These are phyloP conservation scores for Draba incana DNA, from an alignment of 345 rosid species.

Conservation along the genomic window DNA sequence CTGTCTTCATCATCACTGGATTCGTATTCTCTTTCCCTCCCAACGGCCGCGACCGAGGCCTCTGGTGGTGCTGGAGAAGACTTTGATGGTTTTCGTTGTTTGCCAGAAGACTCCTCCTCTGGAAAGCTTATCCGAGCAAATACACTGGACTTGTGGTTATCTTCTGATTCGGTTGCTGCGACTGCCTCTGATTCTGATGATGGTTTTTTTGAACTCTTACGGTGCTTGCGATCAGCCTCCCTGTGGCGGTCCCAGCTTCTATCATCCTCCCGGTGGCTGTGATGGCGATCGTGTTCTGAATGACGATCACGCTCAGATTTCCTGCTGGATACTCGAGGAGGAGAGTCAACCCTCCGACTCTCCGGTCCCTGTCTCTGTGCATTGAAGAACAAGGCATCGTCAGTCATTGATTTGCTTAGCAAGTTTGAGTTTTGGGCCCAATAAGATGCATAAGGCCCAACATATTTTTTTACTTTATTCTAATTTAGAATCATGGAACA, in stretches of 20 bases:
- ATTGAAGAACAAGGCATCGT: constrained; percentile 38
- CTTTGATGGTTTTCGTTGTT: constrained; percentile 63
- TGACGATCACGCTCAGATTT: constrained; percentile 50
- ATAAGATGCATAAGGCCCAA: not conserved
- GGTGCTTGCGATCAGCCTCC: constrained; percentile 26
- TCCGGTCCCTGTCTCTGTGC: constrained; percentile 44
- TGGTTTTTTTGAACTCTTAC: constrained; percentile 28
- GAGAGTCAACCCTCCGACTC: constrained; percentile 48
- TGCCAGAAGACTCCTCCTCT: constrained; percentile 51
- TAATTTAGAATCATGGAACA: not conserved
- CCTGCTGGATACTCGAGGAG: constrained; percentile 57
- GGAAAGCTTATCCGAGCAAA: constrained; percentile 86
- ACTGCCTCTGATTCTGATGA: constrained; percentile 38
- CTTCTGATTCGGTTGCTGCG: constrained; percentile 24
- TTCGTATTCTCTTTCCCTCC: constrained; percentile 50
- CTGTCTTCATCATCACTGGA: constrained; percentile 81
- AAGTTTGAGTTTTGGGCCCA: constrained; percentile 14
- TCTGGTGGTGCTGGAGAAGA: constrained; percentile 48
- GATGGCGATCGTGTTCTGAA: constrained; percentile 45
- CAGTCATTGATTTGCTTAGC: not conserved
- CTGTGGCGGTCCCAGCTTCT: constrained; percentile 25
- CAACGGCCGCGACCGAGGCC: constrained; percentile 1
- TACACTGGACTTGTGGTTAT: constrained; percentile 60
- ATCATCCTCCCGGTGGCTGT: constrained; percentile 31
- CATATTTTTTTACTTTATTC: not conserved